Percentiles rank a stretch among this genome's conserved stretches.
Conservation (phyloP, 2,329 filamentous ascomycete genomes). For the Trichoderma hamatum region DNA sequence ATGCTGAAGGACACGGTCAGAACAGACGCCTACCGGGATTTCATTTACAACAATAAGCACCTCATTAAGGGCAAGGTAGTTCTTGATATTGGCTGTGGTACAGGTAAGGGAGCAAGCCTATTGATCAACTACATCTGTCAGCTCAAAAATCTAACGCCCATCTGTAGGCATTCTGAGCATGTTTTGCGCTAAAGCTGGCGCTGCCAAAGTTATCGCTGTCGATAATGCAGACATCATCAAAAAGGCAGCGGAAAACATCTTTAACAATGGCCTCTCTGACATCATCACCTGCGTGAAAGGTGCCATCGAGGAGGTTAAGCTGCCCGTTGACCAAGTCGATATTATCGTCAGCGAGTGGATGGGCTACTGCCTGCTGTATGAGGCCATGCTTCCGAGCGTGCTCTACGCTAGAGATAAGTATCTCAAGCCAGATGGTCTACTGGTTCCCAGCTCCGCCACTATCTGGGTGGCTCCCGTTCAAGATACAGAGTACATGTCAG, state of each 20-base stretch:
- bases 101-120: constrained; percentile 46
- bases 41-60: constrained; percentile 89
- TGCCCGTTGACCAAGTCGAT: constrained; percentile 81
- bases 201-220: constrained; percentile 83
- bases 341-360: constrained; percentile 98
- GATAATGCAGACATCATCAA: constrained; percentile 91
- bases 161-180: constrained; percentile 78
- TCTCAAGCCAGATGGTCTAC: constrained; percentile 75
- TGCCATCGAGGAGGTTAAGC: constrained; percentile 81
- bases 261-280: constrained; percentile 73
- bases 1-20: constrained; percentile 92
- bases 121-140: not conserved
- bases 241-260: constrained; percentile 83
- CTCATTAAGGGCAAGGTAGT: constrained; percentile 85
- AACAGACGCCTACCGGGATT: constrained; percentile 91
- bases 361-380: constrained; percentile 91
- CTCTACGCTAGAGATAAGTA: constrained; percentile 87
- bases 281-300: constrained; percentile 80
- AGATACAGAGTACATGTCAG: constrained; percentile 75
- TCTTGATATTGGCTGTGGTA: constrained; percentile 87
- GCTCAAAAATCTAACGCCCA: not conserved
- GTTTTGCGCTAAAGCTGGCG: constrained; percentile 91
- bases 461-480: constrained; percentile 80
- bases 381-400: constrained; percentile 94
- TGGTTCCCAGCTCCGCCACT: constrained; percentile 84